A percentile compares a stretch with the other conserved stretches of the same genome.
Evolutionary conservation across 768 basidiomycete genomes (phyloP).

Genomic region (Russula vinacea): DNA sequence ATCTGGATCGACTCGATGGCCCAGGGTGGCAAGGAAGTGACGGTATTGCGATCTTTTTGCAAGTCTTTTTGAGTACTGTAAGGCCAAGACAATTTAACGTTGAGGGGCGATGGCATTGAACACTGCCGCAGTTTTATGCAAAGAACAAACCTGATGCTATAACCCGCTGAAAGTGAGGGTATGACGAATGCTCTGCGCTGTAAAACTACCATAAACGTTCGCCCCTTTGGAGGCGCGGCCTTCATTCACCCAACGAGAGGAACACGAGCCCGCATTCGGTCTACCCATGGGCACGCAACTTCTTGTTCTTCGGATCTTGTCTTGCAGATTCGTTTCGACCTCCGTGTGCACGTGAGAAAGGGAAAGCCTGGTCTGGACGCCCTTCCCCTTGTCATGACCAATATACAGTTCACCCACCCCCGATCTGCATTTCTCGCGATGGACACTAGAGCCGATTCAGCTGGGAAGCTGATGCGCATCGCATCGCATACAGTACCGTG

Average conservation of each 20-base stretch:
- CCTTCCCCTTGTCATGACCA: not conserved
- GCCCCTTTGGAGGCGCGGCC: too few relatives aligned
- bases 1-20: too few relatives aligned
- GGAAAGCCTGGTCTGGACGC: not conserved
- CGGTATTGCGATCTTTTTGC: too few relatives aligned
- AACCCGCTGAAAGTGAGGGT: too few relatives aligned
- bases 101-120: too few relatives aligned
- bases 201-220: too few relatives aligned
- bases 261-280: not conserved
- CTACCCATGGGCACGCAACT: not conserved
- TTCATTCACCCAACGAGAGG: not conserved
- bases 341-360: not conserved
- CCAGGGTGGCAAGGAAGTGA: too few relatives aligned
- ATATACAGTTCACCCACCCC: not conserved
- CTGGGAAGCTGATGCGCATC: not conserved
- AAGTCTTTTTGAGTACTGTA: too few relatives aligned
- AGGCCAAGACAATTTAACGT: too few relatives aligned
- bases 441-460: not conserved
- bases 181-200: too few relatives aligned
- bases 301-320: slow-evolving; percentile 1
- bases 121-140: too few relatives aligned
- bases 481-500: not conserved
- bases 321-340: not conserved
- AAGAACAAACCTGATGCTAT: too few relatives aligned
- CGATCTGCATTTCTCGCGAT: not conserved